Percentiles rank a stretch among this genome's conserved stretches.
phyloP scores from a whole-genome alignment of 768 basidiomycete genomes.

The Leccinum rimulosum region DNA sequence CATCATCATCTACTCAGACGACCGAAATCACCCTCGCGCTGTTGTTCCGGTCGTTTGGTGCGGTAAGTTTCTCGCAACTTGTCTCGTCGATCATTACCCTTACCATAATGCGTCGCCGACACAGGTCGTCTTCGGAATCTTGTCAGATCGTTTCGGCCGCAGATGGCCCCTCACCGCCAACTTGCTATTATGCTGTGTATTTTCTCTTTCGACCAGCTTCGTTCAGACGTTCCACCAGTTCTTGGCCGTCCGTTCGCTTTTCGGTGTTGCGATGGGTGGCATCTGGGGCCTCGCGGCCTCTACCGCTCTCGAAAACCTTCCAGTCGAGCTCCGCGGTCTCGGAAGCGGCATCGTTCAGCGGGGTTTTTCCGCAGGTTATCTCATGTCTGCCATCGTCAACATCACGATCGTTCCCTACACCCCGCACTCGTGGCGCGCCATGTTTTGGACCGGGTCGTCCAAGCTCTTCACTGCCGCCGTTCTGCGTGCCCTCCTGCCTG shows the following conservation, averaged over 20 bases:
- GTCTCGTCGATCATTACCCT: not conserved
- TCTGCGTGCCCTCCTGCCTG: conserved; percentile 69
- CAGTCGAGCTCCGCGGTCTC: conserved; percentile 85
- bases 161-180: conserved; percentile 90
- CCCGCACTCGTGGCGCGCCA: conserved; percentile 57
- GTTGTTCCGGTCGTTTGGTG: conserved; percentile 79
- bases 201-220: conserved; percentile 83
- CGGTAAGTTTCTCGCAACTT: conserved; percentile 37
- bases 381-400: conserved; percentile 83
- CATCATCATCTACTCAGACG: conserved; percentile 39
- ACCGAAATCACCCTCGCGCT: conserved; percentile 90
- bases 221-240: conserved; percentile 74
- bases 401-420: conserved; percentile 49
- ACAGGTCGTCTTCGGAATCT: conserved; percentile 70
- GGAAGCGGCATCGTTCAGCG: conserved; percentile 86
- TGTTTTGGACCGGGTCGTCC: conserved; percentile 81
- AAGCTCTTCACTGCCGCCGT: conserved; percentile 68
- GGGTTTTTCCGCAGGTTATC: conserved; percentile 88
- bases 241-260: conserved; percentile 76
- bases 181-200: conserved; percentile 62
- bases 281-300: conserved; percentile 86
- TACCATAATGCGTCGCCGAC: not conserved
- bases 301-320: conserved; percentile 87
- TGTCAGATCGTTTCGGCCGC: conserved; percentile 85
- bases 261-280: conserved; percentile 87